Evolutionary conservation across 2,329 filamentous ascomycete species (phyloP).

Genomic region (Colletotrichum theobromicola): DNA sequence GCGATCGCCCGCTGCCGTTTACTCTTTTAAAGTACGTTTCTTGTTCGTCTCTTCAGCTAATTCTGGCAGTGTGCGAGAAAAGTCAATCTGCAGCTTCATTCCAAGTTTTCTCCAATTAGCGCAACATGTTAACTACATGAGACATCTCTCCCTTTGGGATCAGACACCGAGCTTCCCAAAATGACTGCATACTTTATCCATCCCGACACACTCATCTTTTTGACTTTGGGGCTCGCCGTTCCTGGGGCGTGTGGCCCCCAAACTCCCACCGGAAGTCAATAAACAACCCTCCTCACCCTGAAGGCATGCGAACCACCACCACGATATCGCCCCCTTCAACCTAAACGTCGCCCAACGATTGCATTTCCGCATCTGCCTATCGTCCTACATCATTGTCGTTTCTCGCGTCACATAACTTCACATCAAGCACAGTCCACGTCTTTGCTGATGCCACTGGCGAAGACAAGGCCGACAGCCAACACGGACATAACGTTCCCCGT

Average conservation of each 20-base stretch:
- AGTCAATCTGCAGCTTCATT: neutral
- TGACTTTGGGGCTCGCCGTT: neutral
- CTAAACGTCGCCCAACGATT: neutral
- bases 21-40: neutral
- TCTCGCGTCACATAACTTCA: neutral
- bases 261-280: neutral
- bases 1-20: neutral
- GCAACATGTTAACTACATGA: neutral
- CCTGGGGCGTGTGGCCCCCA: neutral
- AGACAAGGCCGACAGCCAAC: neutral
- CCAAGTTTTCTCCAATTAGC: slow-evolving; percentile 3
- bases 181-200: neutral
- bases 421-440: neutral
- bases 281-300: neutral
- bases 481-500: neutral
- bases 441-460: neutral
- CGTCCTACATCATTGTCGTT: neutral
- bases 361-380: neutral
- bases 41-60: neutral
- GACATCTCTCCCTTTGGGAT: slow-evolving; percentile 1
- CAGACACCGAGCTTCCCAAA: neutral
- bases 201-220: neutral
- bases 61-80: slow-evolving; percentile 1
- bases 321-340: neutral
- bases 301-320: neutral